Base-by-base conservation (phyloP, 257 asterid genomes). In the Perilla frutescens region DNA sequence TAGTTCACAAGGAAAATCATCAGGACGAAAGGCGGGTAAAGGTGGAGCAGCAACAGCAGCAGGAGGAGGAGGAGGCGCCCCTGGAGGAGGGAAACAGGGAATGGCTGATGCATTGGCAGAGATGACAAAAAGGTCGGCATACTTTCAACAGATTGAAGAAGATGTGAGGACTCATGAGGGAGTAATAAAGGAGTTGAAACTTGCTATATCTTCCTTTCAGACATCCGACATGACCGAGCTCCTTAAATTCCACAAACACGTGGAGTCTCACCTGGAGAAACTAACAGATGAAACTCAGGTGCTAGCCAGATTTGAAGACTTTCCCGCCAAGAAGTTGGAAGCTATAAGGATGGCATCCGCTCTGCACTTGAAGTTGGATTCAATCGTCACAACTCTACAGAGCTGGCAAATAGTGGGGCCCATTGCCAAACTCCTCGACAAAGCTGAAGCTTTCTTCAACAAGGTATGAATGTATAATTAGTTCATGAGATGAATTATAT, bases 21-120 rank as follows among this genome's bases (percentile, higher is more conserved):
- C 77, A 1, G 84, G 86, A 2, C 87, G 90, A 71, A 87, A 84
- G 72, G 26, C 26, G 26, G 87, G 91, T 60, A 88, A 82, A 62
- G 29, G 75, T 39, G 85, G 89, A 70, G 83, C 79, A 68, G 20
- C 72, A 37, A 81, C 85, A 65, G 78, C 80, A 7, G 1, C 83
- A 20, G 26, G 26, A 20, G 26, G 26, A 20, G 26, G 26, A 20
- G 26, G 26, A 20, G 26, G 26, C 26, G 26, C 1, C 26, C 26
- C 26, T 20, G 26, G 26, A 4, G 94, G 93, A 44, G 96, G 92
- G 14, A 90, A 91, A 78, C 90, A 86, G 54, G 96, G 97, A 48
- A 91, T 91, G 97, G 97, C 97, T 41, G 98, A 93, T 88, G 98
- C 98, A 69, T 84, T 93, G 63, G 97, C 96, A 48, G 98, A 93